Base-by-base conservation (phyloP, 2,329 filamentous ascomycete species). In the Neonectria faginata region DNA sequence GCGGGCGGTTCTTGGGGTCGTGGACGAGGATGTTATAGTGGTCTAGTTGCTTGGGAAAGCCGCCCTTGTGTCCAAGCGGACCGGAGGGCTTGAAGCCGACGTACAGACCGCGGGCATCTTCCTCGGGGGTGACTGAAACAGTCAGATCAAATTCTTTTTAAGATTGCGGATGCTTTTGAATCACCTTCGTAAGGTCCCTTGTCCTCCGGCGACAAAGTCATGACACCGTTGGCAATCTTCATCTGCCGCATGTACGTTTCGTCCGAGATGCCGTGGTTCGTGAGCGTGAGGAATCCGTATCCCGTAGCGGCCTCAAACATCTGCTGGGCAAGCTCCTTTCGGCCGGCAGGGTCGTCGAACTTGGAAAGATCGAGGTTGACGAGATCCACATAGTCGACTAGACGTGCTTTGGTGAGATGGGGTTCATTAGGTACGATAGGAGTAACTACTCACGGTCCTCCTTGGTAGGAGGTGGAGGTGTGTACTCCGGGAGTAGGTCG, bases 71-170 rank as follows among this genome's bases (percentile, higher is more conserved):
- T 10, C 62, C 62, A 1, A 65, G 58, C 11, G 62, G 62, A 1
- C 74, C 73, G 3, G 74, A 55, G 12, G 72, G 70, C 64, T 76
- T 76, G 64, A 69, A 76, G 4, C 74, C 74, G 22, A 73, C 74
- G 56, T 75, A 76, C 0, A 71, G 59, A 14, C 74, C 74, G n/a
- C 67, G 68, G 16, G 67, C 68, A 44, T 75, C 74, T 52, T 75
- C 74, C 57, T 75, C 74, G 20, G 72, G 72, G 1, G 71, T 74
- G 18, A 73, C 74, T 74, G 12, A 31, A 36, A 56, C 5, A 29
- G 16, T 10, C 5, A 29, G 47, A 39, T 10, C 10, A n/a, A 5
- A 2, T 20, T 36, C 27, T 25, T 22, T 22, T 0, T 22, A 22
- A 27, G 7, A 0, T 22, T 1, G 7, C 39, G 11, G 9, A 5